Evolutionary conservation across 768 basidiomycete species (phyloP).

Genomic region (Ramaria sp.): DNA sequence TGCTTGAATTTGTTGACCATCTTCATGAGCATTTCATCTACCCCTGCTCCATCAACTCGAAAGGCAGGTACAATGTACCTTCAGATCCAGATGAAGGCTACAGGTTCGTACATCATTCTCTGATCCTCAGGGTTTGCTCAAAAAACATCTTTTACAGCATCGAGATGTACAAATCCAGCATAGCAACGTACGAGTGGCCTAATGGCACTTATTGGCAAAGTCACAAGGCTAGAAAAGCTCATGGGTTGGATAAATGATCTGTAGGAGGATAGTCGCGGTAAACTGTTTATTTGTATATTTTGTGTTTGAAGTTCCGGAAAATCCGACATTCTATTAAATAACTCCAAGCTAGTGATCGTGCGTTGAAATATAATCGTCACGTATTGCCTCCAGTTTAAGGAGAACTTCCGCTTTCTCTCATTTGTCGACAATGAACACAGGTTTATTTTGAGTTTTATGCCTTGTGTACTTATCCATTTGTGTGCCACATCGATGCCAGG

Average conservation of each 20-base stretch:
- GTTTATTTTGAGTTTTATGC: too few relatives aligned
- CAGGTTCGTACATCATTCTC: slow-evolving; percentile 31
- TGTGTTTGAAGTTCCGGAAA: too few relatives aligned
- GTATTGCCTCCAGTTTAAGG: too few relatives aligned
- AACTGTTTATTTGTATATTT: too few relatives aligned
- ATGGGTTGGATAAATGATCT: slow-evolving; percentile 4
- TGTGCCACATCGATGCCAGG: too few relatives aligned
- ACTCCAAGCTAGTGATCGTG: too few relatives aligned
- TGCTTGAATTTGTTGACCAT: slow-evolving; percentile 84
- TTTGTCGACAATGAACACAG: too few relatives aligned
- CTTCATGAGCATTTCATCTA: slow-evolving; percentile 88
- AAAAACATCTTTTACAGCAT: slow-evolving; percentile 40
- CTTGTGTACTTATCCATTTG: too few relatives aligned
- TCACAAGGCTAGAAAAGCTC: slow-evolving; percentile 2
- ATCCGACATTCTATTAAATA: too few relatives aligned
- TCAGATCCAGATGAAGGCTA: slow-evolving; percentile 67
- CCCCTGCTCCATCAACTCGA: slow-evolving; percentile 81
- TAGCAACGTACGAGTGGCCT: slow-evolving; percentile 80
- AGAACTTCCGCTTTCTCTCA: too few relatives aligned
- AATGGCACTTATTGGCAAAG: slow-evolving; percentile 66
- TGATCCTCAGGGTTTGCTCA: neutral
- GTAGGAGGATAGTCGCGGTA: neutral
- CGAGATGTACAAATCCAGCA: slow-evolving; percentile 76
- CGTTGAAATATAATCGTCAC: too few relatives aligned
- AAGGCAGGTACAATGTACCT: slow-evolving; percentile 84